Base-by-base conservation (phyloP, 306 rosid genomes). In the Vicia sativa region DNA sequence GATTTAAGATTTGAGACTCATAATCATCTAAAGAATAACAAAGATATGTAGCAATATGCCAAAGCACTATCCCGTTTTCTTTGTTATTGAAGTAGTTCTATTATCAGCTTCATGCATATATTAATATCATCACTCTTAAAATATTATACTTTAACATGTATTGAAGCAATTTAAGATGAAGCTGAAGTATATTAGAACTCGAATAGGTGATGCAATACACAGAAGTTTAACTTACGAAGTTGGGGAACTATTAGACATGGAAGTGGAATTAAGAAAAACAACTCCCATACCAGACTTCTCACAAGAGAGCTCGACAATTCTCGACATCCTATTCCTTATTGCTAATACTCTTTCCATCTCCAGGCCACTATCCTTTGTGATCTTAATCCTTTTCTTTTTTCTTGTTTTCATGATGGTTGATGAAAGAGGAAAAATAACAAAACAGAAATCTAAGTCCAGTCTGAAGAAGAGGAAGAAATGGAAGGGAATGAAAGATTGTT, bases 191-290 rank as follows among this genome's bases (percentile, higher is more conserved):
- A 9, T 50, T 5, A 6, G 21, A 13, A 68, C 49, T 38, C 58
- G 19, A 54, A 50, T 68, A 16, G 64, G 41, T 26, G 70, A 61
- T 38, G 74, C 70, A 9, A 5, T 37, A 16, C 5, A 50, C 16
- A 68, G 59, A 11, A 12, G 70, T 29, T 1, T 52, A 11, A 59
- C 48, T 38, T 75, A 67, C 9, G 71, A 34, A 63, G 25, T 72
- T 35, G 71, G 68, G n/a, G 69, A 28, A 11, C 6, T 19, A 3
- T 52, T 52, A 11, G 69, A 52, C 18, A 52, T 35, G 28, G 48
- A 28, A 6, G 7, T 19, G 7, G 21, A 25, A 23, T 67, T 23
- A 23, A 15, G 12, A 59, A 19, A 59, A 18, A 66, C 21, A 25
- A 19, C 4, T 0, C 14, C 43, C 11, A 13, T 8, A 3, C 68